phyloP scores from a whole-genome alignment of 2,329 filamentous ascomycete species.

The Achaetomium macrosporum region DNA sequence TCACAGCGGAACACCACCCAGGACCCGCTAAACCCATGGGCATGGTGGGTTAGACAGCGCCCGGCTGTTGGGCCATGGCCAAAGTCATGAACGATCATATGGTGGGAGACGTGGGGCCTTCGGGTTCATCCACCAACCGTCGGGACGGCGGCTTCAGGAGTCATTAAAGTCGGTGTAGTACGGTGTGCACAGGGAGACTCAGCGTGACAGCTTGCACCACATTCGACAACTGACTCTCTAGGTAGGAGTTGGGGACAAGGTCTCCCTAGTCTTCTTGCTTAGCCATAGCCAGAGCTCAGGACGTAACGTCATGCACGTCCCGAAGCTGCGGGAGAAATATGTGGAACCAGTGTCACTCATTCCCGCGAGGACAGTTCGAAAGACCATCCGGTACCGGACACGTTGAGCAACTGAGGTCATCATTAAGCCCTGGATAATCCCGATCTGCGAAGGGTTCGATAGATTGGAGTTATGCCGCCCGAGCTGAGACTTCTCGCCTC shows the following conservation, averaged over 20 bases:
- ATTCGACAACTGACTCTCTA: no score
- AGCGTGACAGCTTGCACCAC: no score
- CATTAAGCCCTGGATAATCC: no score
- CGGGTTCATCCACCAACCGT: not conserved
- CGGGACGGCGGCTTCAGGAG: not conserved
- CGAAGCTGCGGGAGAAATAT: not conserved
- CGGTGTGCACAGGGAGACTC: no score
- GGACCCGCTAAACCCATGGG: not conserved
- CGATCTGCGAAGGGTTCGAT: not conserved
- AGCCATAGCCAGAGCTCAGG: no score
- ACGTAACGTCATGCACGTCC: not conserved
- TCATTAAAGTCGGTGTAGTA: not conserved
- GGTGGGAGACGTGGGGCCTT: not conserved
- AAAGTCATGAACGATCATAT: not conserved
- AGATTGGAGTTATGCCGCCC: not conserved
- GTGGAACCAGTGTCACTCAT: not conserved
- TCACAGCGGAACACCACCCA: not conserved
- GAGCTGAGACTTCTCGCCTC: not conserved
- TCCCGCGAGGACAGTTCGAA: not conserved
- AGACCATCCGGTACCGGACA: not conserved
- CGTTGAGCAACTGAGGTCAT: not conserved
- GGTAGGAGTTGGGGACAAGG: no score
- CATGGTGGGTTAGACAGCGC: slow-evolving; percentile 2
- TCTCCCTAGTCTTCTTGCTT: no score
- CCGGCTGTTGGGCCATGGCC: not conserved